Conservation (phyloP, 768 basidiomycete species). For the Kwoniella sp. region DNA sequence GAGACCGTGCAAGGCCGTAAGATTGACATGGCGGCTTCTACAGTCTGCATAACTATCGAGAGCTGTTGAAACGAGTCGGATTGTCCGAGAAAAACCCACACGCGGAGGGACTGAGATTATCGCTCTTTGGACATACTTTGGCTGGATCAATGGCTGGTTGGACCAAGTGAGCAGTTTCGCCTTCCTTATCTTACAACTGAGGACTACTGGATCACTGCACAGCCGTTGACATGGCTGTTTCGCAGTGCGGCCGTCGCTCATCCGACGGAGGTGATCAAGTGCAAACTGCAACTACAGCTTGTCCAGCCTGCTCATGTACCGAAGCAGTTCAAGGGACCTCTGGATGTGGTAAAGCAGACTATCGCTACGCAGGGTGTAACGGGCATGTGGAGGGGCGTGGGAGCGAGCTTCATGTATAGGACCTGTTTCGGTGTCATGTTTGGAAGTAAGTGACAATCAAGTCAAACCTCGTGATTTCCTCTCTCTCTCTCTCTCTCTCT, state of each 20-base stretch:
- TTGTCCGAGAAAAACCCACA: conserved; percentile 42
- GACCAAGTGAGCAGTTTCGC: conserved; percentile 49
- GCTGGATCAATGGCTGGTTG: conserved; percentile 54
- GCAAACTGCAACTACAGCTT: conserved; percentile 56
- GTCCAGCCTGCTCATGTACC: conserved; percentile 58
- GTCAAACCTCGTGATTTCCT: too few relatives aligned
- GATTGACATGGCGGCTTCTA: background rate
- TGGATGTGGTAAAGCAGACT: conserved; percentile 62
- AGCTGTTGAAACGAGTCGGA: conserved; percentile 39
- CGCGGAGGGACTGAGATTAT: conserved; percentile 29
- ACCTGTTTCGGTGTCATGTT: conserved; percentile 74
- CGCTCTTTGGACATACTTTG: conserved; percentile 48
- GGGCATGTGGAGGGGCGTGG: conserved; percentile 75
- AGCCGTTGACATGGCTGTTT: background rate
- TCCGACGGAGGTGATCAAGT: conserved; percentile 76
- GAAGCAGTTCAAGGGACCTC: conserved; percentile 59
- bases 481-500: too few relatives aligned
- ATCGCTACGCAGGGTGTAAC: conserved; percentile 64
- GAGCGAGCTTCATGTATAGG: conserved; percentile 70
- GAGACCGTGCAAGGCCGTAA: too few relatives aligned
- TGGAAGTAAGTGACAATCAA: conserved; percentile 56
- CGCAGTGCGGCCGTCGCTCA: conserved; percentile 69
- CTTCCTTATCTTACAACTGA: too few relatives aligned
- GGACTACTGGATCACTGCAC: too few relatives aligned
- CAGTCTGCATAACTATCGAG: conserved; percentile 55